phyloP scores from a whole-genome alignment of 2,329 filamentous ascomycete species.

The Paraphoma sp. region DNA sequence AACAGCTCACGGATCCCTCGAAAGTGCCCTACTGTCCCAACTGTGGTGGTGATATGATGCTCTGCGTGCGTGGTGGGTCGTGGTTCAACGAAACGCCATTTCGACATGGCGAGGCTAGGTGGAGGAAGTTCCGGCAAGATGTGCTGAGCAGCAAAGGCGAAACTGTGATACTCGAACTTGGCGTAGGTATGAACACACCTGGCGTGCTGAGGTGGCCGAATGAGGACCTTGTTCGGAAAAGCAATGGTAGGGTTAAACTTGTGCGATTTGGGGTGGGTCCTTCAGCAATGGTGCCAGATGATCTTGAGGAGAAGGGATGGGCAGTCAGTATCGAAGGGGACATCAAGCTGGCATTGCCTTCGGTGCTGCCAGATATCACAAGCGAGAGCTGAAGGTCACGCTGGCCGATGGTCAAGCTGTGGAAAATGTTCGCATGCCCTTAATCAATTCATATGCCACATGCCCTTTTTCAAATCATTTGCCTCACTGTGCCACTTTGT shows the following conservation, averaged over 20 bases:
- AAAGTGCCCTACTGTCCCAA: slow-evolving; percentile 29
- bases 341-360: slow-evolving; percentile 16
- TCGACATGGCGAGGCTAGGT: slow-evolving; percentile 21
- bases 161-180: slow-evolving; percentile 27
- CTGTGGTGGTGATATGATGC: slow-evolving; percentile 33
- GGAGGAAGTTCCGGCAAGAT: slow-evolving; percentile 20
- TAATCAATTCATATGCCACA: too few relatives aligned
- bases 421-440: too few relatives aligned
- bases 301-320: slow-evolving; percentile 20
- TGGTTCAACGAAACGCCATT: slow-evolving; percentile 40
- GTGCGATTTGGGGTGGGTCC: slow-evolving; percentile 21
- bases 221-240: slow-evolving; percentile 23
- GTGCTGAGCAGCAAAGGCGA: slow-evolving; percentile 13
- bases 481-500: not conserved
- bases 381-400: not conserved
- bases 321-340: slow-evolving; percentile 22
- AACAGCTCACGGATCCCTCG: slow-evolving; percentile 22
- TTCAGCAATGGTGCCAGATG: slow-evolving; percentile 15
- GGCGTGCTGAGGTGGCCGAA: slow-evolving; percentile 30
- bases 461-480: not conserved
- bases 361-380: not conserved
- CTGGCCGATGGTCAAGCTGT: too few relatives aligned
- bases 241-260: slow-evolving; percentile 22
- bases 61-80: slow-evolving; percentile 34
- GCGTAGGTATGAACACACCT: slow-evolving; percentile 32